Conservation (phyloP, 192 early-diverging fungal genomes). For the Coemansia sp. region DNA sequence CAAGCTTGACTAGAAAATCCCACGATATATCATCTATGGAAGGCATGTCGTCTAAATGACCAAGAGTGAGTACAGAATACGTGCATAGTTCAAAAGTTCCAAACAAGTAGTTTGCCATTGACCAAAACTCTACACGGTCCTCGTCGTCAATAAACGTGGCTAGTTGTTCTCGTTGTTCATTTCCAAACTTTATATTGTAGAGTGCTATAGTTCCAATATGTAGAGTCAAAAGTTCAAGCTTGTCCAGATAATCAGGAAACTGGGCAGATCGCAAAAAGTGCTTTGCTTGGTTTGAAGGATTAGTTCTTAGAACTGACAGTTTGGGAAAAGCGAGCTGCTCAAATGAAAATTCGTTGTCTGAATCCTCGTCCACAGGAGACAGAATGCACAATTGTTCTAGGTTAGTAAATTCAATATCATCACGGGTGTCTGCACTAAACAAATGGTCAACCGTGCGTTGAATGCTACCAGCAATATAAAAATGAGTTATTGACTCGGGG, state of each 20-base stretch:
- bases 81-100: neutral
- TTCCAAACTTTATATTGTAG: neutral
- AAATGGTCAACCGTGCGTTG: neutral
- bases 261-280: neutral
- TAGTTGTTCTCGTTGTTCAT: neutral
- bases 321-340: neutral
- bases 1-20: neutral
- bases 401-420: neutral
- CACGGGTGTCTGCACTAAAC: neutral
- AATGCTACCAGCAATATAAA: constrained; percentile 5
- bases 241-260: neutral
- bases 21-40: neutral
- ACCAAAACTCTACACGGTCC: constrained; percentile 1
- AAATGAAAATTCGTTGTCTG: neutral
- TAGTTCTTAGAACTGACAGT: neutral
- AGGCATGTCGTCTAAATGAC: neutral
- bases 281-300: neutral
- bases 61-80: constrained; percentile 4
- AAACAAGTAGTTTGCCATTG: constrained; percentile 10
- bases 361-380: neutral
- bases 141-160: neutral
- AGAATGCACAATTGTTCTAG: constrained; percentile 2
- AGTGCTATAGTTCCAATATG: neutral
- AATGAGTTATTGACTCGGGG: neutral
- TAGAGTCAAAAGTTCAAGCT: constrained; percentile 4